Base-by-base conservation (phyloP, 257 asterid species). In the Galeopsis tetrahit region DNA sequence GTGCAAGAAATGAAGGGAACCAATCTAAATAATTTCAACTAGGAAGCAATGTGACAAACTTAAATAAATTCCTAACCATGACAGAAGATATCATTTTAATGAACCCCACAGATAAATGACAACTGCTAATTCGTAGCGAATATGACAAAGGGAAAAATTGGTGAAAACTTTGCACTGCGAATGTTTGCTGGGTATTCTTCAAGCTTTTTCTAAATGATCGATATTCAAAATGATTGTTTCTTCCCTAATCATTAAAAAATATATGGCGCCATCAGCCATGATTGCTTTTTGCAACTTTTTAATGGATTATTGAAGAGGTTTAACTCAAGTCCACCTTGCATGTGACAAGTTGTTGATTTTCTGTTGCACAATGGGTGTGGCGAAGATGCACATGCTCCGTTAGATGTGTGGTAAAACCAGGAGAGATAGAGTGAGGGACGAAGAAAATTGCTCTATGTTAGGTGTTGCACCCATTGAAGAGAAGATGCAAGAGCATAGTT, bases 111-210 rank as follows among this genome's bases (percentile, higher is more conserved):
- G 14, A 49, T 49, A 38, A 68, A 35, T 32, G 28, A 3, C 64
- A 53, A 40, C 64, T 8, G 39, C 11, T 1, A 69, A 43, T 64
- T 34, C 21, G 10, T 28, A 51, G 36, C 39, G 36, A 21, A 28
- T 58, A 69, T 36, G 32, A 75, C 59, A 58, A 33, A 66, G 5
- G 75, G 43, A 66, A 56, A 64, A 40, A 13, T 39, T 61, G 63
- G 51, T 63, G 65, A 56, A 39, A 57, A 32, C 14, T 3, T 46
- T 53, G 58, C 34, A 64, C 42, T 10, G 14, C 2, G 52, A 33
- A 17, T 48, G 53, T 52, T 63, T 57, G 5, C 38, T 9, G 35
- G 28, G 28, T 39, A 38, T 43, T 61, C 62, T 72, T 68, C 21
- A 40, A 15, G 78, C 52, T 68, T 66, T 43, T 53, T 49, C 52